A percentile compares a stretch with the other conserved stretches of the same genome.
These are phyloP conservation scores for Mortierella antarctica DNA, from an alignment of 192 early-diverging fungal species.

Conservation along the genomic window DNA sequence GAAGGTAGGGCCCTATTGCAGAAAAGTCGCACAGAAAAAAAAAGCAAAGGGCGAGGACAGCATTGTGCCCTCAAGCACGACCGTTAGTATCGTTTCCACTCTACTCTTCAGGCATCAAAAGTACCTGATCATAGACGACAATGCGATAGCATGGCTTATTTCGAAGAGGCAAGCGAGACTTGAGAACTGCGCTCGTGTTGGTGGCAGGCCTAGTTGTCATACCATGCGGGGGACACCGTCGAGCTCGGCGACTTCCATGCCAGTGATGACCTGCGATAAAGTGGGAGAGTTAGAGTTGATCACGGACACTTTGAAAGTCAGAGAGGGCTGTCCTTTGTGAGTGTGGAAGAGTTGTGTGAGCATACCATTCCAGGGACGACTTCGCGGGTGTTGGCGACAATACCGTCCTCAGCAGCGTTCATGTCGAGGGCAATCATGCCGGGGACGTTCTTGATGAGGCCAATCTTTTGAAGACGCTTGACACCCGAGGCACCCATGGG, in stretches of 20 bases:
- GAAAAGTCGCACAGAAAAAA: background rate
- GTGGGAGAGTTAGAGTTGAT: background rate
- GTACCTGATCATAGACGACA: background rate
- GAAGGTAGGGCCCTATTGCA: slow-evolving; percentile 55
- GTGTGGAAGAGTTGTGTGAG: background rate
- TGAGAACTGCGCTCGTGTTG: background rate
- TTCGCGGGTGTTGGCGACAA: slow-evolving; percentile 73
- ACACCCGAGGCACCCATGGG: slow-evolving; percentile 76
- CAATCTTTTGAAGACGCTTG: slow-evolving; percentile 69
- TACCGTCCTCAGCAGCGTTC: slow-evolving; percentile 73
- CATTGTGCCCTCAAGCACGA: background rate
- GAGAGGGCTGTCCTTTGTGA: too few relatives aligned
- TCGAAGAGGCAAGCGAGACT: background rate
- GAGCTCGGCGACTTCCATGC: slow-evolving; percentile 80
- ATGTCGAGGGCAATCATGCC: slow-evolving; percentile 78
- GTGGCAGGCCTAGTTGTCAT: slow-evolving; percentile 19
- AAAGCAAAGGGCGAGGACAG: slow-evolving; percentile 4
- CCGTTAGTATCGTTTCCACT: background rate
- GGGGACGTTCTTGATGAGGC: slow-evolving; percentile 65
- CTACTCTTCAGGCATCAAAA: too few relatives aligned
- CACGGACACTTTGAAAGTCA: background rate
- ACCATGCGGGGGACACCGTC: slow-evolving; percentile 78
- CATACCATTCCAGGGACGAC: slow-evolving; percentile 75
- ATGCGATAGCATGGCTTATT: background rate
- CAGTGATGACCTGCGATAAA: slow-evolving; percentile 45